Percentiles rank a stretch among this genome's conserved stretches.
Evolutionary conservation across 23 red algal genomes (phyloP).

Genomic region (Rhodosorus marinus): DNA sequence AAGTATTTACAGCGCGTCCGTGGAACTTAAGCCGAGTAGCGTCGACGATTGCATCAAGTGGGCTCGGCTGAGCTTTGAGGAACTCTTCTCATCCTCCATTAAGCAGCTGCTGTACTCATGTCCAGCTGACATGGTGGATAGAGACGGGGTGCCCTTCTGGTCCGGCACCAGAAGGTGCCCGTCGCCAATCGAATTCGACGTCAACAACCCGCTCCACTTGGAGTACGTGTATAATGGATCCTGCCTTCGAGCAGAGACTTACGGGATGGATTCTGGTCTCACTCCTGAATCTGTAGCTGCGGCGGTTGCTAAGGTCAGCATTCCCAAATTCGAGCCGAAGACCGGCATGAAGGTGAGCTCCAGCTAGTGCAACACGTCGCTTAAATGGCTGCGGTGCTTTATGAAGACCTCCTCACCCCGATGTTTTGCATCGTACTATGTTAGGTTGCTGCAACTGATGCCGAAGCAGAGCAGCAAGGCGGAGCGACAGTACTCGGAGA

Average conservation of each 20-base stretch:
- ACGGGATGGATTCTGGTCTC: conserved; percentile 15
- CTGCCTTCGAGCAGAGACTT: conserved; percentile 63
- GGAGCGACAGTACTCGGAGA: conserved; percentile 14
- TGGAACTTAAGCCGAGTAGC: conserved; percentile 31
- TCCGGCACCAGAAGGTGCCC: conserved; percentile 84
- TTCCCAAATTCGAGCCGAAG: conserved; percentile 82
- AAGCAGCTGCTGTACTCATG: conserved; percentile 81
- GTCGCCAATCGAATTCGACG: conserved; percentile 58
- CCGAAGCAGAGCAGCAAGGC: conserved; percentile 66
- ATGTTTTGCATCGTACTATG: too few species aligned
- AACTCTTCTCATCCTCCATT: conserved; percentile 61
- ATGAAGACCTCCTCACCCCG: too few species aligned
- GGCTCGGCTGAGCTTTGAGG: conserved; percentile 68
- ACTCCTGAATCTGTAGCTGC: conserved; percentile 13
- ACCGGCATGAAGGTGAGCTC: conserved; percentile 48
- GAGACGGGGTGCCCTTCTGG: conserved; percentile 89
- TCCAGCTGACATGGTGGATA: conserved; percentile 83
- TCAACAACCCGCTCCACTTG: conserved; percentile 26
- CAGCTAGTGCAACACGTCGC: too few species aligned
- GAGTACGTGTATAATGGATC: conserved; percentile 79
- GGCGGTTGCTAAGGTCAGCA: conserved; percentile 25
- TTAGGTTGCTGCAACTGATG: conserved; percentile 96
- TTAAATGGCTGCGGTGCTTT: too few species aligned
- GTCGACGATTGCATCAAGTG: conserved; percentile 86
- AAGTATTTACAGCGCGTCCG: conserved; percentile 30